Conservation (phyloP, 148 eudicot genomes). For the Diospyros kaki region DNA sequence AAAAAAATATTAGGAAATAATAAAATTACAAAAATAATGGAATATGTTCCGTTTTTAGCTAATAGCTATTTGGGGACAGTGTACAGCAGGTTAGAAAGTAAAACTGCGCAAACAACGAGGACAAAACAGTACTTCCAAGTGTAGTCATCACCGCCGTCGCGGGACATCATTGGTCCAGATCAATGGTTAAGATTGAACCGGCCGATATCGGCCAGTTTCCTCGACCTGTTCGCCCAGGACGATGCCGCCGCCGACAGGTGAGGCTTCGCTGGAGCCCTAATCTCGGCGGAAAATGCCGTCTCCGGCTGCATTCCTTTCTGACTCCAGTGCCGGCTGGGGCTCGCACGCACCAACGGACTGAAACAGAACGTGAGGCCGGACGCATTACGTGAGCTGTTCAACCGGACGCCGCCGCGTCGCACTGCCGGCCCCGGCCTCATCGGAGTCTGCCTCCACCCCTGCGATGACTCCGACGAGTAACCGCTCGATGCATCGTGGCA, state of each 20-base stretch:
- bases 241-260: constrained; percentile 48
- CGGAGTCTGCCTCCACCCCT: constrained; percentile 37
- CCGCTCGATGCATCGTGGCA: constrained; percentile 27
- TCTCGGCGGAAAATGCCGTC: constrained; percentile 40
- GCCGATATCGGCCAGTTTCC: constrained; percentile 84
- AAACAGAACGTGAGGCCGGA: constrained; percentile 38
- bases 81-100: background rate
- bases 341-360: constrained; percentile 59
- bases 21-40: too few species aligned
- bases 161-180: constrained; percentile 20
- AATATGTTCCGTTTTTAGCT: too few species aligned
- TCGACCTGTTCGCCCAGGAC: constrained; percentile 62
- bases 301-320: constrained; percentile 36
- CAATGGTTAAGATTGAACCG: constrained; percentile 53
- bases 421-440: constrained; percentile 14
- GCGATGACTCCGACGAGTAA: constrained; percentile 32
- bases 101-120: background rate
- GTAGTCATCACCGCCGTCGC: background rate
- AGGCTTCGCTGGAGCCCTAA: constrained; percentile 41
- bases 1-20: too few species aligned
- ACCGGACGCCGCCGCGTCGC: constrained; percentile 17
- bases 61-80: too few species aligned
- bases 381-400: constrained; percentile 17
- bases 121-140: constrained; percentile 20
- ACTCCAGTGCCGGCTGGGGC: constrained; percentile 35